phyloP scores from a whole-genome alignment of 176 grass and related monocot genomes.

The Phyllostachys edulis region DNA sequence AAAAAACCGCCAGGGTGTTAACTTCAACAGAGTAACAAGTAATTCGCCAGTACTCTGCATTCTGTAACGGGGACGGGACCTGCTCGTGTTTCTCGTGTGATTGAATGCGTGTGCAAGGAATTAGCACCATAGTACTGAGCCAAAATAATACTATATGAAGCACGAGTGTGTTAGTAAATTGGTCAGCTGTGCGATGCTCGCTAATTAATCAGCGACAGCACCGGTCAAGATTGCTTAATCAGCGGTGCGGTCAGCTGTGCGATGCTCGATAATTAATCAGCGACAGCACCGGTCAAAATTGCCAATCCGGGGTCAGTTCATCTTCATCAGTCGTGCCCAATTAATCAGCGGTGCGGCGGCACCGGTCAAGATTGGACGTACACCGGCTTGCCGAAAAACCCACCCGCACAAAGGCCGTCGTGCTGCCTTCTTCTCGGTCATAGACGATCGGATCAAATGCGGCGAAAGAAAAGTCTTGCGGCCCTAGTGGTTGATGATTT shows the following conservation, averaged over 20 bases:
- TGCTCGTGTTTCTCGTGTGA: slow-evolving; percentile 11
- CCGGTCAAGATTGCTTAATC: not conserved
- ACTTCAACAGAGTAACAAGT: not conserved
- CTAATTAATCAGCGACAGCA: slow-evolving; percentile 6
- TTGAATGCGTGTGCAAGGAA: not conserved
- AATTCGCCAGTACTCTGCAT: not conserved
- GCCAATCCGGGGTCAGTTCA: not conserved
- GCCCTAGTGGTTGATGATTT: not conserved
- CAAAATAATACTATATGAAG: not conserved
- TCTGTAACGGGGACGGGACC: not conserved
- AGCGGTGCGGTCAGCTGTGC: not conserved
- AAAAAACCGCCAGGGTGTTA: not conserved
- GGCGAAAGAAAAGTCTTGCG: not conserved
- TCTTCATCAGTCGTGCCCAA: not conserved
- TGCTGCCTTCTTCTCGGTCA: not conserved
- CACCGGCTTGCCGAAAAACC: slow-evolving; percentile 1
- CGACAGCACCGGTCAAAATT: not conserved
- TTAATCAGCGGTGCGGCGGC: slow-evolving; percentile 12
- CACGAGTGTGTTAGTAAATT: not conserved
- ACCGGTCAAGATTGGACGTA: slow-evolving; percentile 30
- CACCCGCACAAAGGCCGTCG: not conserved
- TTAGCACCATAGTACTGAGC: not conserved
- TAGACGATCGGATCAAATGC: slow-evolving; percentile 4
- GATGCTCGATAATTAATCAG: slow-evolving; percentile 4
- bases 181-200: not conserved